Evolutionary conservation across 441 rosid species (phyloP), one percentile per base, ranked within the genome.

Genomic region (Biscutella auriculata): DNA sequence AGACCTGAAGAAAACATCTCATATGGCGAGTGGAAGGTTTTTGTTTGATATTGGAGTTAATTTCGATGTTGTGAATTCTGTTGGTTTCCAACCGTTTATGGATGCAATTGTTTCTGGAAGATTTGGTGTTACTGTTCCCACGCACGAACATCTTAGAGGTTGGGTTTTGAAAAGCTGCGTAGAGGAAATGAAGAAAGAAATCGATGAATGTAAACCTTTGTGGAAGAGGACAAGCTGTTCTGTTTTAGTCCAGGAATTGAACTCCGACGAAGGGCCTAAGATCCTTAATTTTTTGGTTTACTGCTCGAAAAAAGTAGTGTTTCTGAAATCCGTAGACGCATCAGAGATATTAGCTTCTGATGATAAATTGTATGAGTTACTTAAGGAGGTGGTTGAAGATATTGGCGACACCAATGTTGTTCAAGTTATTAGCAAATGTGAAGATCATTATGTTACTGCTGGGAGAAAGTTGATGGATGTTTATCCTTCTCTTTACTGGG

Each of bases 151-250:
- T 46, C 76, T 93, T 35, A 77, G 79, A 36, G 86, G 97, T 26
- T 79, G 82, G 79, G 73, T 87, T 67, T 54, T 89, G 78, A 85
- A 77, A 69, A 81, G 68, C 29, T 78, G 77, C 8, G 83, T 87
- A 7, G 87, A 85, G 56, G 97, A 89, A 69, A 77, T 73, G 62
- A 89, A 60, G 67, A 80, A 71, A 12, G 85, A 82, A 16, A 63
- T 76, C 11, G 73, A 76, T 15, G 81, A 69, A 28, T 60, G 69
- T 29, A 76, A 30, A 47, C 29, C 44, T 6, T 53, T 67, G 43
- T 87, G 96, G 95, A 82, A 50, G 55, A 87, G 26, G 73, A 82
- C 82, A 4, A 96, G 96, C 41, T 89, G 90, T 63, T 87, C 97
- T 10, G 41, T 89, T 57, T 41, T 93, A 70, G 88, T 93, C 10